These are phyloP conservation scores for Venturia aucupariae DNA, from an alignment of 2,329 filamentous ascomycete genomes.

Conservation along the genomic window DNA sequence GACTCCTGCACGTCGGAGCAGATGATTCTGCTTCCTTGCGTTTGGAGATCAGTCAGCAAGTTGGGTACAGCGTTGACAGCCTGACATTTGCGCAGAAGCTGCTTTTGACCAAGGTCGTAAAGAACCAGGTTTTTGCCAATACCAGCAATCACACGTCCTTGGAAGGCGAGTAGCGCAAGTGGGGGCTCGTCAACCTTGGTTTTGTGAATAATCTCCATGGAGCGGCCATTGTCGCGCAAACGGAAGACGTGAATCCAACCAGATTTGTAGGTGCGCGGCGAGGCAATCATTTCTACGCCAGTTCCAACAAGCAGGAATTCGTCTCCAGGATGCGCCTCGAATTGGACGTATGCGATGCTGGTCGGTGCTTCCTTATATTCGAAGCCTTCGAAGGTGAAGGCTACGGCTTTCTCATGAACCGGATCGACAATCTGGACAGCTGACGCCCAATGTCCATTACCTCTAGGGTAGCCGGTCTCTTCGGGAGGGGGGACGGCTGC, in stretches of 20 bases:
- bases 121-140: constrained; percentile 73
- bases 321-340: constrained; percentile 81
- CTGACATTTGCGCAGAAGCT: constrained; percentile 86
- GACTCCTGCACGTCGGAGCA: constrained; percentile 91
- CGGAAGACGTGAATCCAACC: constrained; percentile 91
- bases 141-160: constrained; percentile 80
- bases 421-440: constrained; percentile 92
- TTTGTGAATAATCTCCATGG: constrained; percentile 92
- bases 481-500: constrained; percentile 57
- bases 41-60: constrained; percentile 80
- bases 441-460: constrained; percentile 82
- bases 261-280: constrained; percentile 62
- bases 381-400: constrained; percentile 71
- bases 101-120: constrained; percentile 88
- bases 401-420: constrained; percentile 50
- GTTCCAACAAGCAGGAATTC: constrained; percentile 90
- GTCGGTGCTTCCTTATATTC: constrained; percentile 87
- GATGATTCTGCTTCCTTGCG: constrained; percentile 82
- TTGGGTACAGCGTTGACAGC: constrained; percentile 62
- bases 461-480: constrained; percentile 83
- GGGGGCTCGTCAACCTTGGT: constrained; percentile 86
- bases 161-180: constrained; percentile 83
- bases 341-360: constrained; percentile 74
- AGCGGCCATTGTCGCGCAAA: constrained; percentile 75
- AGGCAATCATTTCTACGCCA: constrained; percentile 78